phyloP scores from a whole-genome alignment of 2,329 filamentous ascomycete genomes.

The Colletotrichum caudatum region DNA sequence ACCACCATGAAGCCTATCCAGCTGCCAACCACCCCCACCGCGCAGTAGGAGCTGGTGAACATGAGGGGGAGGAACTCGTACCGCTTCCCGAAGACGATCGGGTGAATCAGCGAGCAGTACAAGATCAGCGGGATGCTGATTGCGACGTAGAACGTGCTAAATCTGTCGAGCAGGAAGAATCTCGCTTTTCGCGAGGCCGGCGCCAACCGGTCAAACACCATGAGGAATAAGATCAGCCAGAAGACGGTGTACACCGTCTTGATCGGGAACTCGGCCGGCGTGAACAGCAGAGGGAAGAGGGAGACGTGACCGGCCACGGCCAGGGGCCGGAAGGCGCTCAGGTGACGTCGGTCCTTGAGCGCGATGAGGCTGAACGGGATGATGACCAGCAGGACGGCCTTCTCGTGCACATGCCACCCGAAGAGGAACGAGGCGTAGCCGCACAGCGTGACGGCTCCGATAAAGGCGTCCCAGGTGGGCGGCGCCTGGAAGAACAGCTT shows the following conservation, averaged over 20 bases:
- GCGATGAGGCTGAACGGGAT: conserved; percentile 95
- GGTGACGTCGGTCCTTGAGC: conserved; percentile 87
- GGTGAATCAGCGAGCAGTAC: conserved; percentile 89
- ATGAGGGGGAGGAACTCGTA: conserved; percentile 95
- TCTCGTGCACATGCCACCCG: conserved; percentile 98
- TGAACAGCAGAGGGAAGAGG: conserved; percentile 93
- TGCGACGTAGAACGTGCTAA: conserved; percentile 89
- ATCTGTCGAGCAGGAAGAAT: conserved; percentile 90
- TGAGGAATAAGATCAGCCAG: conserved; percentile 89
- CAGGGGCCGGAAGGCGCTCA: conserved; percentile 90
- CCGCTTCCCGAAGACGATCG: conserved; percentile 82
- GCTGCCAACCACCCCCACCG: conserved; percentile 93
- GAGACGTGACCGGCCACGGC: conserved; percentile 96
- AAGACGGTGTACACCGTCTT: conserved; percentile 94
- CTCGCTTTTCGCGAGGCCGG: conserved; percentile 84
- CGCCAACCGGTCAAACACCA: conserved; percentile 87
- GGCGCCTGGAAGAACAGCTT: conserved; percentile 77
- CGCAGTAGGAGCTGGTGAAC: conserved; percentile 96
- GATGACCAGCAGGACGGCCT: conserved; percentile 93
- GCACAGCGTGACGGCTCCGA: conserved; percentile 90
- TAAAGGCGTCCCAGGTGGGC: conserved; percentile 89
- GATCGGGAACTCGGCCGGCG: conserved; percentile 89
- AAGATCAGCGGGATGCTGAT: conserved; percentile 88
- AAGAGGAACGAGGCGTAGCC: conserved; percentile 97
- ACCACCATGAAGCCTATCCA: conserved; percentile 96